Evolutionary conservation across 1,139 yeast genomes (phyloP), one percentile per base, ranked within the genome.

Genomic region (Spathaspora jeffriesii): DNA sequence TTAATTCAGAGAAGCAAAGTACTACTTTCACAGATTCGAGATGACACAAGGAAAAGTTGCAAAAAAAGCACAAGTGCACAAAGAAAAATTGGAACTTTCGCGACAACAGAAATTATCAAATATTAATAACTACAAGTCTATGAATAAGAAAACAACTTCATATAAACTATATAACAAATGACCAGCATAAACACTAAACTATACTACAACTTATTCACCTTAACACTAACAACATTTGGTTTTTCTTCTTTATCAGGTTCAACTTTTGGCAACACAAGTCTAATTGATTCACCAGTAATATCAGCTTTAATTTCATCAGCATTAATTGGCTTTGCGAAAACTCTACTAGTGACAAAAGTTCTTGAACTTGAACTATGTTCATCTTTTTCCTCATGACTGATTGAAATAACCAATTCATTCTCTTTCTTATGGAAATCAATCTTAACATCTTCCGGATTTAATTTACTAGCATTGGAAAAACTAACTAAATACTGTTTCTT

Each of bases 201-300:
- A 3, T n/a, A 4, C 14, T 40, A 40, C 18, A 40, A 40, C 31
- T 41, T 36, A 8, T 34, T 53, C 45, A 59, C 50, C 23, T 53
- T 49, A 50, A 63, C 54, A 34, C 53, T 56, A 27, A 59, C 50
- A 49, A 59, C 46, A 40, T 59, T 47, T 28, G 52, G 38, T 18
- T 41, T 34, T 22, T 36, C 41, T 27, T 36, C 37, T 37, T 43
- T 37, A 46, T 62, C 68, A 14, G 55, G 46, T 31, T 60, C 63
- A 25, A 56, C 58, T 47, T 65, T 65, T 32, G 70, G 70, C 39
- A 65, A 56, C 6, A 48, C 46, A 44, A 65, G 57, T 14, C 56
- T 49, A 28, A 65, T 55, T 15, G 57, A 53, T 14, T 58, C 59
- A 13, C 56, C 54, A 14, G 55, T 49, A 32, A 56, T 53, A 38